A percentile compares a stretch with the other conserved stretches of the same genome.
phyloP scores from a whole-genome alignment of 2,329 filamentous ascomycete species.

The Bipolaris gigantea region DNA sequence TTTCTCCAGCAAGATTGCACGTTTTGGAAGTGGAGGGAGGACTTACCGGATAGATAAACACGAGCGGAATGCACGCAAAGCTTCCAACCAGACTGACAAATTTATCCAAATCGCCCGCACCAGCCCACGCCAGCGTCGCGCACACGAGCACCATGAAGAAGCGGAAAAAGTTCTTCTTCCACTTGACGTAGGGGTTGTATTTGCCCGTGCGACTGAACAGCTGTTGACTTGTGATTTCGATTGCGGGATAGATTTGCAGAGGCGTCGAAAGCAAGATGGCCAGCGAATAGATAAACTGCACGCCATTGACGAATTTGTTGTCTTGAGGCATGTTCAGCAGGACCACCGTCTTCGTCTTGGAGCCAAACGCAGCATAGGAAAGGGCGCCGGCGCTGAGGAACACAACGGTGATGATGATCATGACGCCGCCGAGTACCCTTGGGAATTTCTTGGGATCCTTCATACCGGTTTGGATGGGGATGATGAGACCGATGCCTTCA shows the following conservation, averaged over 20 bases:
- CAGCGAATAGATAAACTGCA: conserved; percentile 96
- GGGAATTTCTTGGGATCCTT: conserved; percentile 88
- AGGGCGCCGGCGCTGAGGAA: conserved; percentile 91
- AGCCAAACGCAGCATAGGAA: conserved; percentile 94
- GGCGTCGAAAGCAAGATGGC: conserved; percentile 96
- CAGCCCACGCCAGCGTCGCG: conserved; percentile 85
- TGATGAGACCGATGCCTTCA: conserved; percentile 95
- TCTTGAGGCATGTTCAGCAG: conserved; percentile 96
- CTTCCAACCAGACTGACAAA: conserved; percentile 95
- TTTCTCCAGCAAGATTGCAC: no score
- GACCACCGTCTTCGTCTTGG: conserved; percentile 92
- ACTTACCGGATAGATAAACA: conserved; percentile 96
- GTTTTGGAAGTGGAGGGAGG: background rate
- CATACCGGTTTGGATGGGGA: conserved; percentile 98
- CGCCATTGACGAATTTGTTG: conserved; percentile 89
- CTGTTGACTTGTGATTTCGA: conserved; percentile 93
- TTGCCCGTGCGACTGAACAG: conserved; percentile 93
- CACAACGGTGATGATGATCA: conserved; percentile 90
- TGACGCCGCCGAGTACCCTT: conserved; percentile 81
- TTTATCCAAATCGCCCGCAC: conserved; percentile 91
- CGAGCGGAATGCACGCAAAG: conserved; percentile 95
- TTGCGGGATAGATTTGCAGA: conserved; percentile 95
- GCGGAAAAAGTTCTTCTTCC: conserved; percentile 97
- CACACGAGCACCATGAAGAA: conserved; percentile 91
- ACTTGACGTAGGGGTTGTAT: conserved; percentile 98